Percentiles rank a stretch among this genome's conserved stretches.
These are phyloP conservation scores for Fusarium sp. DNA, from an alignment of 2,329 filamentous ascomycete species.

Conservation along the genomic window DNA sequence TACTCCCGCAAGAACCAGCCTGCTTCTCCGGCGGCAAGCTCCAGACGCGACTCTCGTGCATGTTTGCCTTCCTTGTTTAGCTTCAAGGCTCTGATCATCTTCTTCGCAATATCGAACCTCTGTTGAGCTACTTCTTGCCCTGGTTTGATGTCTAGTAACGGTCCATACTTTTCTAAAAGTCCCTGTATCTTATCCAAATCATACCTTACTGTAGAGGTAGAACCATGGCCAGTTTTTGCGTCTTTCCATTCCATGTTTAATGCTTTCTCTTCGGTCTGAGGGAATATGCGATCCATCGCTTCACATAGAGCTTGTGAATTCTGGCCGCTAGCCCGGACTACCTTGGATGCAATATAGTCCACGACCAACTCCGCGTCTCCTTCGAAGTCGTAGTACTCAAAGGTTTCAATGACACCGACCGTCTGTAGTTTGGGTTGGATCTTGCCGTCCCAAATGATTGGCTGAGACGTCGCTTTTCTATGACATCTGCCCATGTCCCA, in stretches of 20 bases:
- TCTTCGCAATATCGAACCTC: not conserved
- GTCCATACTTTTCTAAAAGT: not conserved
- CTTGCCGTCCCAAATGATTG: not conserved
- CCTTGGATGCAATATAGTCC: not conserved
- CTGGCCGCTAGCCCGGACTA: not conserved
- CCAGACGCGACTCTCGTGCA: not conserved
- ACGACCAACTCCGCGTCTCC: not conserved
- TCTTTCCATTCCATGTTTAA: not conserved
- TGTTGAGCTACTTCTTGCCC: not conserved
- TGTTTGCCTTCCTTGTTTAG: not conserved
- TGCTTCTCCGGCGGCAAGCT: not conserved
- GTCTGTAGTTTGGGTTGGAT: not conserved
- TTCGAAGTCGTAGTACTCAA: not conserved
- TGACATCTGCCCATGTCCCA: not conserved
- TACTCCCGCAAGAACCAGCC: not conserved
- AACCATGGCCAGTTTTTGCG: fast-evolving
- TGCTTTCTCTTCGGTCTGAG: not conserved
- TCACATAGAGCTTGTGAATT: not conserved
- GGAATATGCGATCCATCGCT: not conserved
- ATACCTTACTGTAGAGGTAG: fast-evolving
- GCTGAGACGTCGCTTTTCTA: not conserved
- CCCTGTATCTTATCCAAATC: not conserved
- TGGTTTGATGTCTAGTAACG: not conserved
- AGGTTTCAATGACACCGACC: not conserved
- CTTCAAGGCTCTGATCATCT: not conserved